Conservation (phyloP, 208 protist genomes). For the Acanthamoeba sp. region DNA sequence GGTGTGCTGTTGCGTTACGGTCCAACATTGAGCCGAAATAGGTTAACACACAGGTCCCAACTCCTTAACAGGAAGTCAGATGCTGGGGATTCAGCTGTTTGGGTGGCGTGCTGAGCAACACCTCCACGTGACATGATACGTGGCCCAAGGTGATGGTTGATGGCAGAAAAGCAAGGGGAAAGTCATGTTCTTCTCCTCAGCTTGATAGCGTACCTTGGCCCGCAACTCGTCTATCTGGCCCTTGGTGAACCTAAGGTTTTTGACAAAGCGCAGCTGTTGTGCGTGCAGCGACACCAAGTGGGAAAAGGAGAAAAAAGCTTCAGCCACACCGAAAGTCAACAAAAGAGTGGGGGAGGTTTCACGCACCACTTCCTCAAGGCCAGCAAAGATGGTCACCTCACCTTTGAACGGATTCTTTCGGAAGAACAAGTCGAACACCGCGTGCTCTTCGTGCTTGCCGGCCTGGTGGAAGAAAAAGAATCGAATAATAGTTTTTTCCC, state of each 20-base stretch:
- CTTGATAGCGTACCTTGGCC: background rate
- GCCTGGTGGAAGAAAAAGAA: constrained; percentile 82
- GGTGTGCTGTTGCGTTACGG: too few relatives aligned
- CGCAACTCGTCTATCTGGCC: constrained; percentile 46
- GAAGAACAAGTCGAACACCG: constrained; percentile 94
- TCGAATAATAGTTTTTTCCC: too few relatives aligned
- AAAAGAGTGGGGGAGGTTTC: background rate
- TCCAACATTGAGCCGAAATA: too few relatives aligned
- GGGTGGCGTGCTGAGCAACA: too few relatives aligned
- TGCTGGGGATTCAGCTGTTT: too few relatives aligned
- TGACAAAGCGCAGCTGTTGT: background rate
- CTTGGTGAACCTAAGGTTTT: constrained; percentile 48
- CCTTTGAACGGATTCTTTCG: constrained; percentile 93
- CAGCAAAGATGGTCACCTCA: constrained; percentile 91
- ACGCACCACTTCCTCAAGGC: constrained; percentile 86
- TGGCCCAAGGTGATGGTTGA: too few relatives aligned
- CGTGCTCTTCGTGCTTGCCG: constrained; percentile 81
- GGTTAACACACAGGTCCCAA: too few relatives aligned
- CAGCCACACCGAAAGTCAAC: background rate
- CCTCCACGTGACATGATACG: too few relatives aligned
- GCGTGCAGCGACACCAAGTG: background rate
- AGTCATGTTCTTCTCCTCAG: background rate
- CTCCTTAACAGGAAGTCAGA: too few relatives aligned
- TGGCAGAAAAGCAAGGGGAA: background rate
- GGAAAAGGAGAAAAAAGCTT: too few relatives aligned